These are phyloP conservation scores for Mentha longifolia DNA, from an alignment of 257 asterid genomes.

Conservation along the genomic window DNA sequence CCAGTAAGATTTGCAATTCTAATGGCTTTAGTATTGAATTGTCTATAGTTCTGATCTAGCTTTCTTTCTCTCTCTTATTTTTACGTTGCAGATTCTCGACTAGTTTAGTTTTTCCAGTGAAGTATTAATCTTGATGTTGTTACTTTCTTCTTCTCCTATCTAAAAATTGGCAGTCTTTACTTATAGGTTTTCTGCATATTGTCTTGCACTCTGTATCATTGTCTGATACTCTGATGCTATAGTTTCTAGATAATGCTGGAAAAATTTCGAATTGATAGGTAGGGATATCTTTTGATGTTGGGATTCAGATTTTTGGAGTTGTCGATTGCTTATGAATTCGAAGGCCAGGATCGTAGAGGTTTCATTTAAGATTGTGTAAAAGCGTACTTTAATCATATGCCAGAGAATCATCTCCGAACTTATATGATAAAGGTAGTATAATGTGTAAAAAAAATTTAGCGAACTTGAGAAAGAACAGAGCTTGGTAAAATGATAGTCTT, in stretches of 20 bases:
- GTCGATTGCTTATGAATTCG: constrained; percentile 12
- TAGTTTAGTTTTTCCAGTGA: not conserved
- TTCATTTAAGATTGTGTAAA: constrained; percentile 1
- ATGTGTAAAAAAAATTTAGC: not conserved
- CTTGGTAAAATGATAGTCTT: not conserved
- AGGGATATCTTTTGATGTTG: constrained; percentile 5
- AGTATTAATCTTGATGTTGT: not conserved
- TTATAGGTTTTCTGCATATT: not conserved
- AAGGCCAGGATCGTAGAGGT: not conserved
- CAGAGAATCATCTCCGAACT: not conserved
- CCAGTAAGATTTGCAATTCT: constrained; percentile 5
- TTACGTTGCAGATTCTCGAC: not conserved
- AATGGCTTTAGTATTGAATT: not conserved
- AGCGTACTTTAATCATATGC: not conserved
- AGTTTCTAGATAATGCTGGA: constrained; percentile 1
- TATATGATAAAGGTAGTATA: not conserved
- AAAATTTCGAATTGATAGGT: not conserved
- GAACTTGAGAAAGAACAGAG: not conserved
- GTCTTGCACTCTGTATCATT: not conserved
- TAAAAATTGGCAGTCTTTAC: not conserved
- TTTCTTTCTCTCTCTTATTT: not conserved
- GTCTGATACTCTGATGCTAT: not conserved
- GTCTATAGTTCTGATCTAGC: not conserved
- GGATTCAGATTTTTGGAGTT: constrained; percentile 16
- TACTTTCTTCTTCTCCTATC: not conserved